Base-by-base conservation (phyloP, 108 stramenopile genomes). In the Nannochloropsis salina region DNA sequence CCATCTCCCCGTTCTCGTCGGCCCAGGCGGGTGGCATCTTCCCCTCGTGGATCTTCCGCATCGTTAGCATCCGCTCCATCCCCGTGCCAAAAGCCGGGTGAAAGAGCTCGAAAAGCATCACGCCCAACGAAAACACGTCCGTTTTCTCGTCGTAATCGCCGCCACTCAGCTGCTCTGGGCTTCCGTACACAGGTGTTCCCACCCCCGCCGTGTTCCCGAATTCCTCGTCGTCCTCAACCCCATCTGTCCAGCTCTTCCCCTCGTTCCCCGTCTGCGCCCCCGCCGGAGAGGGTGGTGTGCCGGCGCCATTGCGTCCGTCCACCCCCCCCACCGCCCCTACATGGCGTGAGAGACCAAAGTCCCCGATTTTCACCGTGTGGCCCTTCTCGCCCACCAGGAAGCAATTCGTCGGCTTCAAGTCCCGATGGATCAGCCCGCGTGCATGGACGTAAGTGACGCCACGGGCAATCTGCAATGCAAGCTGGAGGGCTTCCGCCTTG, bases 141-240 rank as follows among this genome's bases (percentile, higher is more conserved):
- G 95, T 95, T 44, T 93, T 92, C 42, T 92, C 91, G 45, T 94
- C 95, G 90, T 99, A 99, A 8, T 90, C 74, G 43, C 92, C 91
- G 43, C 84, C 84, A 80, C 83, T 86, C 31, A 95, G 88, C 92
- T 96, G 96, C 89, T 98, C 98, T 5, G 96, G 96, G 42, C 96
- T 93, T 18, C 95, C 95, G 86, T 98, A 98, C n/a, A 93, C 92
- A 9, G 95, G 94, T 20, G 98, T 98, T 0, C 98, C 98, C 43
- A 98, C 94, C 10, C 98, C 98, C 9, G 89, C 92, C 31, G 31
- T 31, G 31, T 31, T 31, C 0, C 97, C 97, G 82, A 94, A 94
- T 22, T 93, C 45, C n/a, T 61, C n/a, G 45, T 82, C 86, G 31
- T n/a, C 81, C 44, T 45, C 82, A 15, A 8, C 61, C 2, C 85